A percentile compares a stretch with the other conserved stretches of the same genome.
Evolutionary conservation across 108 stramenopile genomes (phyloP).

Genomic region (Conticribra weissflogii): DNA sequence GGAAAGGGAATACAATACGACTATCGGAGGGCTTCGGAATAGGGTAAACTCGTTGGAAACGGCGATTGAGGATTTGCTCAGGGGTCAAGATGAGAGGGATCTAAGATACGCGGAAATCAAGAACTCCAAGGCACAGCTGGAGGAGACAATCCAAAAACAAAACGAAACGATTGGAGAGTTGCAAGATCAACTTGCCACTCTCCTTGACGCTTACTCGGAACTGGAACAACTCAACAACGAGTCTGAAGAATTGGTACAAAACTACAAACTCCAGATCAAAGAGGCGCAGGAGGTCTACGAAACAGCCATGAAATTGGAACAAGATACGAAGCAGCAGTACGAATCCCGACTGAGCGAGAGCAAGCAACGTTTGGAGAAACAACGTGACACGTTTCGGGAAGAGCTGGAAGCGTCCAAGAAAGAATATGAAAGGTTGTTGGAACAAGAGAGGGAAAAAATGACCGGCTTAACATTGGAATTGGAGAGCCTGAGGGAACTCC

Average conservation of each 20-base stretch:
- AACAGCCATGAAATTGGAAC: neutral
- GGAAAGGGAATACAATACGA: conserved; percentile 24
- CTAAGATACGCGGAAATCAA: conserved; percentile 6
- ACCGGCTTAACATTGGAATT: conserved; percentile 20
- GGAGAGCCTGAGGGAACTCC: conserved; percentile 3
- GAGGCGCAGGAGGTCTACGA: conserved; percentile 1
- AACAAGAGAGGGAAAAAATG: conserved; percentile 10
- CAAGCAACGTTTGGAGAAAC: conserved; percentile 14
- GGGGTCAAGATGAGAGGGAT: neutral
- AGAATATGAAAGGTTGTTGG: conserved; percentile 22
- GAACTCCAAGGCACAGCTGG: neutral
- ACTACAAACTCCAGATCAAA: conserved; percentile 10
- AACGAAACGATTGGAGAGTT: conserved; percentile 16
- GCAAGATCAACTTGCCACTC: conserved; percentile 25
- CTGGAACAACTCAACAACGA: conserved; percentile 33
- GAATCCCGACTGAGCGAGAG: conserved; percentile 9
- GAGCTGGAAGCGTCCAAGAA: conserved; percentile 8
- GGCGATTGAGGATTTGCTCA: neutral
- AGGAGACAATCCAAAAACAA: conserved; percentile 8
- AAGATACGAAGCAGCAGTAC: conserved; percentile 10
- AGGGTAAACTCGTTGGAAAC: conserved; percentile 10
- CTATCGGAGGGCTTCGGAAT: conserved; percentile 5
- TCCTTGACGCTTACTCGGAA: conserved; percentile 36
- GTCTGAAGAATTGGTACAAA: neutral
- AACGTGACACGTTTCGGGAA: neutral